Evolutionary conservation across 148 eudicot genomes (phyloP), one percentile per base, ranked within the genome.

Genomic region (Beta vulgaris): DNA sequence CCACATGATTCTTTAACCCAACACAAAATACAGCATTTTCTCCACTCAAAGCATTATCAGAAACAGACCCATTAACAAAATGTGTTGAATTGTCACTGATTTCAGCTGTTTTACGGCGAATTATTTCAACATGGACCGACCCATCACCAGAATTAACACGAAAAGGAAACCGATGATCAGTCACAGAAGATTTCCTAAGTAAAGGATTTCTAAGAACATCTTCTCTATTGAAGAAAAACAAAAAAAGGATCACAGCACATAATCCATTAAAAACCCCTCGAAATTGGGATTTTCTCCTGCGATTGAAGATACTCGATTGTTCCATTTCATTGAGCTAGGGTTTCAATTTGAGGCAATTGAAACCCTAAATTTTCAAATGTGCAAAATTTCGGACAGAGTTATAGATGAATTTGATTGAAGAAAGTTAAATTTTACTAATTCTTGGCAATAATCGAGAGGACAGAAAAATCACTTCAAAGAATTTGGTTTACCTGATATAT

Each of bases 211-310:
- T 73, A 40, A 84, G 71, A n/a, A 84, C 60, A 84, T 85, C 87
- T 29, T 72, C 84, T 46, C 86, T 83, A 66, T 85, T 80, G 79
- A 84, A 93, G 72, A 91, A 85, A 69, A 88, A 78, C 79, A 85
- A 77, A 32, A 91, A 70, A 26, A 93, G 34, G 51, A 87, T 82
- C 67, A 88, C 54, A 69, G 90, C 82, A 81, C 80, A 86, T 6
- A 84, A 53, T 23, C 87, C 91, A 82, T 85, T 93, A 46, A 91
- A 76, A 72, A 90, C 34, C 75, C 87, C 88, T 34, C 90, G 88
- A 82, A 83, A 63, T 29, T 74, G 87, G 64, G 85, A 48, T 6
- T 63, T 70, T 68, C 39, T 74, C 66, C 61, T 86, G 72, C 77
- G 74, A 55, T 18, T 43, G 63, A 71, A 59, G n/a, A 68, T 57